These are phyloP conservation scores for Solanum neorickii DNA, from an alignment of 257 asterid species.

Conservation along the genomic window DNA sequence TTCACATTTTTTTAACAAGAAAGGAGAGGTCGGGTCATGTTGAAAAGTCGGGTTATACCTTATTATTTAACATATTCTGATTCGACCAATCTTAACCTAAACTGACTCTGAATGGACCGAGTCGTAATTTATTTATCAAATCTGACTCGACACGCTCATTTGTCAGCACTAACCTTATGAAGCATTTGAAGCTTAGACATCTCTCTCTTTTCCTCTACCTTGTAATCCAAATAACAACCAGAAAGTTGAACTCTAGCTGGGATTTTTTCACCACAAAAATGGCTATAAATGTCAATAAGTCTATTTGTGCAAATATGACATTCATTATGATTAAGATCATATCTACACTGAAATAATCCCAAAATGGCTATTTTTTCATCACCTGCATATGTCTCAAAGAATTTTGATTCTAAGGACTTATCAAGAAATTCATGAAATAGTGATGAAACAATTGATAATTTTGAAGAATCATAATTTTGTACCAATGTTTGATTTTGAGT, in stretches of 20 bases:
- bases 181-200: constrained; percentile 12
- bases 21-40: not conserved
- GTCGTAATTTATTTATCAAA: not conserved
- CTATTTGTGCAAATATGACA: constrained; percentile 37
- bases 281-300: constrained; percentile 14
- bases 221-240: constrained; percentile 50
- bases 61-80: not conserved
- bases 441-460: constrained; percentile 16
- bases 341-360: constrained; percentile 52
- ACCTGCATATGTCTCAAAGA: constrained; percentile 36
- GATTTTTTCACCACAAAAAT: constrained; percentile 21
- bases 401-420: constrained; percentile 32
- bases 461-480: constrained; percentile 4
- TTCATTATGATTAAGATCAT: constrained; percentile 24
- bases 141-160: not conserved
- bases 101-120: not conserved
- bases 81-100: rapidly evolving
- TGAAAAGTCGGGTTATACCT: not conserved
- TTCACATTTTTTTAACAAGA: not conserved
- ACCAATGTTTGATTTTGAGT: constrained; percentile 15
- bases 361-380: constrained; percentile 26
- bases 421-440: constrained; percentile 31
- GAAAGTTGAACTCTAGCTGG: constrained; percentile 55
- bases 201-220: constrained; percentile 23
- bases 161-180: constrained; percentile 25